Evolutionary conservation across 208 protist genomes (phyloP), one percentile per base, ranked within the genome.

Genomic region (Crithidia mellificae): DNA sequence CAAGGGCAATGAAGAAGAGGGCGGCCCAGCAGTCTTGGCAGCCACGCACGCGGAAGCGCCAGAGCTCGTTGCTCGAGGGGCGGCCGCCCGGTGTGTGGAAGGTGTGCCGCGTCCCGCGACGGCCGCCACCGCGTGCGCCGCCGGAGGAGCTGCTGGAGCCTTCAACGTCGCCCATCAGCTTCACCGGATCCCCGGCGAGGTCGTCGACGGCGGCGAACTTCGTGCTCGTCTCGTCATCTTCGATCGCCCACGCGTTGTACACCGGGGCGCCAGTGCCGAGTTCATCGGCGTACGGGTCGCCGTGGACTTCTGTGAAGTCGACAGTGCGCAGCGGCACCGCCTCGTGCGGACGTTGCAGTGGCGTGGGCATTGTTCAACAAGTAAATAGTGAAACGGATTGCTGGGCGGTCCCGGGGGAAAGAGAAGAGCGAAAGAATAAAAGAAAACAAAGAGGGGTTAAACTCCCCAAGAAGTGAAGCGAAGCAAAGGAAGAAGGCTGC

Each of bases 1-100:
- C 38, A 15, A 87, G 34, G 14, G 32, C 73, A 14, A 77, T 20
- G 30, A 88, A 85, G 56, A 85, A 68, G 19, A 85, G 57, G 9
- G 79, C 78, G 19, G 80, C 80, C 80, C 79, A 88, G 66, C 74
- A 78, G 69, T 88, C 83, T 63, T 88, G 78, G 63, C 74, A 85
- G 47, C 83, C 83, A 8, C 83, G 78, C 27, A 34, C 22, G 22
- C 79, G 83, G 38, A 88, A 88, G 54, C 83, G 83, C 80, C 83
- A 88, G 5, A 88, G 79, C 69, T 88, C 83, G 64, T 85, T 84
- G 54, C 32, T 78, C 29, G 78, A 79, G 0, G 76, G 75, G 1
- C 47, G 62, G 0, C 77, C 77, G 19, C 30, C 38, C 29, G 72
- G 44, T 1, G 71, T 71, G 67, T 27, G 63, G 55, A 82, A 82